Evolutionary conservation across 305 asterid species (phyloP).

Genomic region (Fraxinus sp.): DNA sequence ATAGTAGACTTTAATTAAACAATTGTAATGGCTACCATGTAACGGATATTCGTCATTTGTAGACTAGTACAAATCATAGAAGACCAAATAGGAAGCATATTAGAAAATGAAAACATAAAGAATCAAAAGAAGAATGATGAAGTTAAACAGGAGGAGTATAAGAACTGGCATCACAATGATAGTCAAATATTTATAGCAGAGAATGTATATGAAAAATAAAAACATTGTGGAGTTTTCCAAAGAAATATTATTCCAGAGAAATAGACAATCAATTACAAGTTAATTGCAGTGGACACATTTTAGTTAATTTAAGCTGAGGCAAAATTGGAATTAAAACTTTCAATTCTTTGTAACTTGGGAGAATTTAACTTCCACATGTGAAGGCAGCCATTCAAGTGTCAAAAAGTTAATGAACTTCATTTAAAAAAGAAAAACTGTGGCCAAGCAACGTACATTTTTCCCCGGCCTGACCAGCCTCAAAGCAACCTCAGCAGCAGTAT

Average conservation of each 20-base stretch:
- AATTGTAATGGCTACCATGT: not conserved
- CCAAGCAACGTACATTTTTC: constrained; percentile 43
- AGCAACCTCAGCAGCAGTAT: constrained; percentile 81
- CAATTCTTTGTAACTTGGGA: not conserved
- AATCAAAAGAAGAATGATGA: not conserved
- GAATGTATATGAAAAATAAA: not conserved
- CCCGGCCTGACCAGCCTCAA: constrained; percentile 74
- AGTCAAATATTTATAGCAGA: not conserved
- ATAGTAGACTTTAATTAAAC: not conserved
- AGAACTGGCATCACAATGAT: not conserved
- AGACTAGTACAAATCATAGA: not conserved
- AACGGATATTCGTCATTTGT: not conserved
- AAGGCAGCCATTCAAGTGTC: not conserved
- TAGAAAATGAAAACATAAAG: not conserved
- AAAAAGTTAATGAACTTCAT: not conserved
- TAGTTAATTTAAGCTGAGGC: not conserved
- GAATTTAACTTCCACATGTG: not conserved
- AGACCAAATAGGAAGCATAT: not conserved
- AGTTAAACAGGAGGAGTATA: not conserved
- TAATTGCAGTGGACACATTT: not conserved
- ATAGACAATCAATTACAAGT: not conserved
- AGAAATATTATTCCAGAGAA: not conserved
- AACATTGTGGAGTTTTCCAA: not conserved
- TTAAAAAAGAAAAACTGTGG: not conserved
- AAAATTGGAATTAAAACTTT: not conserved